These are phyloP conservation scores for Mortierella sp. DNA, from an alignment of 371 early-diverging fungal genomes.

Conservation along the genomic window DNA sequence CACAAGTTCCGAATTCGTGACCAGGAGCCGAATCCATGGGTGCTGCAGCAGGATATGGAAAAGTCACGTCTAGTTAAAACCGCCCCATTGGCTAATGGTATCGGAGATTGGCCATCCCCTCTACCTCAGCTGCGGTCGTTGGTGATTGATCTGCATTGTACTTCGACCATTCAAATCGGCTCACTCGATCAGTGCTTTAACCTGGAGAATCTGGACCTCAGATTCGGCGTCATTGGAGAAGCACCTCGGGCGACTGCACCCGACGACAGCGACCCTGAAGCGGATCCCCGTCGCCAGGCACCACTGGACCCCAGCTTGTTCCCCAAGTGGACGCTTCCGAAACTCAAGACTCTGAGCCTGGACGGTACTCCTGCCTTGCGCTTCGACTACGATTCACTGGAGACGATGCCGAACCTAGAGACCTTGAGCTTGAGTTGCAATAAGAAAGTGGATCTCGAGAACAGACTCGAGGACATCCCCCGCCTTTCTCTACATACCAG, in stretches of 20 bases:
- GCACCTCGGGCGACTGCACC: neutral
- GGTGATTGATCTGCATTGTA: neutral
- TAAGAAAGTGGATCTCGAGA: neutral
- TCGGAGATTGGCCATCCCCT: constrained; percentile 9
- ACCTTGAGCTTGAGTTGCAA: neutral
- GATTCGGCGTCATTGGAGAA: neutral
- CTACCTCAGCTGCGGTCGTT: constrained; percentile 1
- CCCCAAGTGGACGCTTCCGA: constrained; percentile 22
- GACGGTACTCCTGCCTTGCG: constrained; percentile 14
- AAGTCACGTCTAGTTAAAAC: neutral
- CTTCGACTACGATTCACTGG: constrained; percentile 24
- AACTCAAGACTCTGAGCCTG: neutral
- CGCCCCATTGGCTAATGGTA: neutral
- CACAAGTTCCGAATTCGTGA: neutral
- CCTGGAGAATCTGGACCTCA: constrained; percentile 4
- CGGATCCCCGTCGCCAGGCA: constrained; percentile 2
- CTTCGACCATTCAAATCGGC: neutral
- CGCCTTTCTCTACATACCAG: neutral
- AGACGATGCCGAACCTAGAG: constrained; percentile 12
- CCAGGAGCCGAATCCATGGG: neutral
- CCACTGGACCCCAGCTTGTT: neutral
- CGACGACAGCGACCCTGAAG: neutral
- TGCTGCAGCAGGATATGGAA: neutral
- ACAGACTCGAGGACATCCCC: neutral
- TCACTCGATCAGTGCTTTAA: constrained; percentile 16